Evolutionary conservation across 169 alveolate species (phyloP).

Genomic region (Plasmodium gonderi): DNA sequence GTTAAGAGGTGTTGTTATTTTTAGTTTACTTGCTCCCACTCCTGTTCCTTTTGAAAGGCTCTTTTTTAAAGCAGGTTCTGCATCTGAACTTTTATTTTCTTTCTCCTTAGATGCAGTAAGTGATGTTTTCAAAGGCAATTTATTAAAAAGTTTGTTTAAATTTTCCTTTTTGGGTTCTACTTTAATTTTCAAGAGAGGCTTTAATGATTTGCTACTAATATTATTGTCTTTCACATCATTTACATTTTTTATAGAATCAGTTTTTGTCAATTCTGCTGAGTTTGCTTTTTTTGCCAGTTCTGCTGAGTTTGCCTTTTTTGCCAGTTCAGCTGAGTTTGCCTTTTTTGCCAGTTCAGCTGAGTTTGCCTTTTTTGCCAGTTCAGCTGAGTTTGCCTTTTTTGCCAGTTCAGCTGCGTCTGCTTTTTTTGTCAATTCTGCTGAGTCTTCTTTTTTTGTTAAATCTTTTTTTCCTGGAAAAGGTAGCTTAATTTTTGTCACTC

Average conservation of each 20-base stretch:
- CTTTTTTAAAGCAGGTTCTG: no score
- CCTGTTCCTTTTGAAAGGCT: neutral
- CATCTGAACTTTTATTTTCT: constrained; percentile 4
- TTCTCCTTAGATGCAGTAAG: neutral
- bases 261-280: neutral
- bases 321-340: neutral
- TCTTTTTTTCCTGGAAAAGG: constrained; percentile 13
- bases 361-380: neutral
- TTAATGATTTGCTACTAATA: neutral
- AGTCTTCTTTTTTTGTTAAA: neutral
- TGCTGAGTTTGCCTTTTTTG: neutral
- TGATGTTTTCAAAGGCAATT: neutral
- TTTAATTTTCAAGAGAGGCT: constrained; percentile 16
- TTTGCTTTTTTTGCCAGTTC: neutral
- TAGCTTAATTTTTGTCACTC: constrained; percentile 12
- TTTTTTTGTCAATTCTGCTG: neutral
- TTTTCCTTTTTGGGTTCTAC: constrained; percentile 57
- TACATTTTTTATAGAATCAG: neutral
- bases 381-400: neutral
- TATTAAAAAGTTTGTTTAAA: constrained; percentile 16
- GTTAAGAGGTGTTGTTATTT: neutral
- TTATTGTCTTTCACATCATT: neutral
- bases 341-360: neutral
- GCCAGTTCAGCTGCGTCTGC: no score
- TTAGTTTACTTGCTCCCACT: neutral